phyloP scores from a whole-genome alignment of 2,329 filamentous ascomycete species.

The Botrytis deweyae region DNA sequence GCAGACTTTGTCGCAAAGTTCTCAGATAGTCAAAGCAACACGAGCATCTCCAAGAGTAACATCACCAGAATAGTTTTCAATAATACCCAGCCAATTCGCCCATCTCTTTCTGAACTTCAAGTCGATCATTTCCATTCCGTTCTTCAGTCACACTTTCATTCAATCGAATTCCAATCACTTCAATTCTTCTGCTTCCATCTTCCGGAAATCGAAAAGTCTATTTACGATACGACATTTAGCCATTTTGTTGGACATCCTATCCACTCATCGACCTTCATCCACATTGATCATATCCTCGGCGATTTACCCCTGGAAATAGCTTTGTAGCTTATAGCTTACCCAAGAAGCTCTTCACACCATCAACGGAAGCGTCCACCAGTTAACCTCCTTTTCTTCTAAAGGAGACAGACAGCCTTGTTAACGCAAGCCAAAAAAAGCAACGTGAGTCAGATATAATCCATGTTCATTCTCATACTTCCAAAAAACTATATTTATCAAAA shows the following conservation, averaged over 20 bases:
- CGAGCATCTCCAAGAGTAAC: conserved; percentile 25
- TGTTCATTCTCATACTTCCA: background rate
- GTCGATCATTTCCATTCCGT: conserved; percentile 16
- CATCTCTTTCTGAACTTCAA: conserved; percentile 4
- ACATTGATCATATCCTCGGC: conserved; percentile 2
- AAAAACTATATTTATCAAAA: conserved; percentile 13
- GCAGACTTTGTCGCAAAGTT: conserved; percentile 37
- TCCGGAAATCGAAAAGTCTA: conserved; percentile 12
- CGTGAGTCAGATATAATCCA: conserved; percentile 31
- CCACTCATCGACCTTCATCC: background rate
- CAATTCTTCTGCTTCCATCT: background rate
- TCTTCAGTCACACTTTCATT: conserved; percentile 2
- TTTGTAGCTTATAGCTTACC: conserved; percentile 17
- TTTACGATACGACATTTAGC: conserved; percentile 9
- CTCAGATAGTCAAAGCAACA: conserved; percentile 37
- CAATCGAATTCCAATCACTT: background rate
- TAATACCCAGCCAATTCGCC: conserved; percentile 22
- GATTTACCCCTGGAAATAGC: conserved; percentile 20
- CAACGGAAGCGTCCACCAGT: background rate
- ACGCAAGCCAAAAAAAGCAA: conserved; percentile 24
- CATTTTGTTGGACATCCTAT: background rate
- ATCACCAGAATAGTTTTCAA: conserved; percentile 20
- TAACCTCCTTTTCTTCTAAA: conserved; percentile 23
- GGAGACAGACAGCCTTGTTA: conserved; percentile 19
- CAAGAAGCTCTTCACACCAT: conserved; percentile 22